phyloP scores from a whole-genome alignment of 1,139 yeast species.

The Pichia sp. region DNA sequence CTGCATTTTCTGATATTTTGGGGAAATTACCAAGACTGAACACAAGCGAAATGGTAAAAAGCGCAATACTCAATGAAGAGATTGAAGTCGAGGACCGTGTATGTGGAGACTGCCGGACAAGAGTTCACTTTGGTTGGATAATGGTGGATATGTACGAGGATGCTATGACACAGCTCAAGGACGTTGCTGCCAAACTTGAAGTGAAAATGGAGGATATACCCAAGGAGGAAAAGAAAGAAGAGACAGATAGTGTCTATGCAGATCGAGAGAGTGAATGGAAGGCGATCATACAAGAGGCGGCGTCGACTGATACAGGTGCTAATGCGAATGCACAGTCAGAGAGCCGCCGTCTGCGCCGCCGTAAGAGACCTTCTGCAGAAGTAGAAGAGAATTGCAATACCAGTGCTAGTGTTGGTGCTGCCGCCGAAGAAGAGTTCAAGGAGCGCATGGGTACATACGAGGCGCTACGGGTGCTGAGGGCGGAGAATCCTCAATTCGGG shows the following conservation, averaged over 20 bases:
- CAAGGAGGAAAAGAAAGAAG: background rate
- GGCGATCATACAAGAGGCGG: slow-evolving; percentile 4
- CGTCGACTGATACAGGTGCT: background rate
- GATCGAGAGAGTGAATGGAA: slow-evolving; percentile 10
- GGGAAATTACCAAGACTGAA: background rate
- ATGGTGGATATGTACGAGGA: slow-evolving; percentile 22
- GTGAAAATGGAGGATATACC: background rate
- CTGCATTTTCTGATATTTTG: slow-evolving; percentile 1
- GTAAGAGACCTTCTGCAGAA: no score
- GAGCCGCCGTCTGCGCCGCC: background rate
- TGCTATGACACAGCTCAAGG: slow-evolving; percentile 1
- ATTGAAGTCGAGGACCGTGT: slow-evolving; percentile 24
- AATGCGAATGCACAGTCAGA: background rate
- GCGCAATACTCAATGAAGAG: slow-evolving; percentile 2
- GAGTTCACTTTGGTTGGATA: slow-evolving; percentile 28
- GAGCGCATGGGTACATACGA: no score
- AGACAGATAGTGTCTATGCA: slow-evolving; percentile 1
- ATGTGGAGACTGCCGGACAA: slow-evolving; percentile 27
- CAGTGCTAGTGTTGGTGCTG: no score
- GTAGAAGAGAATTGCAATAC: no score
- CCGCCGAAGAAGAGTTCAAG: no score
- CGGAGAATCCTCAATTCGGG: slow-evolving; percentile 9
- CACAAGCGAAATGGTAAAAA: slow-evolving; percentile 3
- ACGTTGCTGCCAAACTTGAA: background rate
- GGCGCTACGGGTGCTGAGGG: slow-evolving; percentile 1